Base-by-base conservation (phyloP, 306 rosid genomes). In the Trifolium subterraneum region DNA sequence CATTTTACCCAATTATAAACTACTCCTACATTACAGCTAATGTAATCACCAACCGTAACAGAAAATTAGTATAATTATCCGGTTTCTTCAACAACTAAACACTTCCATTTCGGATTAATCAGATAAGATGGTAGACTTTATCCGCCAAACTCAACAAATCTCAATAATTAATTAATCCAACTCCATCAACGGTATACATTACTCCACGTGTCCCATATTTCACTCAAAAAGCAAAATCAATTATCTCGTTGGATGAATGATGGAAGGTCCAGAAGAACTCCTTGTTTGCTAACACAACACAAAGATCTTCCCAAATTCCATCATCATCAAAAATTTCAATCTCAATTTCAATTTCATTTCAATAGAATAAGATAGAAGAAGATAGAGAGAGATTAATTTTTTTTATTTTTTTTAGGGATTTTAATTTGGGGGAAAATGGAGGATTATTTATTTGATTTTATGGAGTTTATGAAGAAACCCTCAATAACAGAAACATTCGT, bases 401-500 rank as follows among this genome's bases (percentile, higher is more conserved):
- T 38, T 52, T 54, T 10, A 3, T 11, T 25, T 6, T 4, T 10
- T 55, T 1, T 1, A 0, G 8, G 19, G 1, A 15, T 36, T 63
- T 64, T 16, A 0, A 36, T 64, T 61, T 64, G 4, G 33, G 7
- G 75, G 68, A 61, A 61, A 67, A 77, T 80, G 99, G 99, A 84
- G 78, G 97, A 90, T 60, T 78, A 87, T 70, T 79, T 88, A 80
- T 85, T 88, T 27, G 98, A 92, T 75, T 67, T 95, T 12, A 77
- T 82, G 66, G 99, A 86, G 81, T 92, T 95, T 39, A 63, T 92
- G 65, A 80, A 81, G 84, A 90, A 81, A 78, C 99, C 99, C 52
- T 82, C 97, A 29, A 81, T 95, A 36, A 80, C 92, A 10, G 99
- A 95, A 67, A 95, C 98, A 90, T 86, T 95, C 60, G 87, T 95